phyloP scores from a whole-genome alignment of 2,329 filamentous ascomycete species.

The Penicillium expansum region DNA sequence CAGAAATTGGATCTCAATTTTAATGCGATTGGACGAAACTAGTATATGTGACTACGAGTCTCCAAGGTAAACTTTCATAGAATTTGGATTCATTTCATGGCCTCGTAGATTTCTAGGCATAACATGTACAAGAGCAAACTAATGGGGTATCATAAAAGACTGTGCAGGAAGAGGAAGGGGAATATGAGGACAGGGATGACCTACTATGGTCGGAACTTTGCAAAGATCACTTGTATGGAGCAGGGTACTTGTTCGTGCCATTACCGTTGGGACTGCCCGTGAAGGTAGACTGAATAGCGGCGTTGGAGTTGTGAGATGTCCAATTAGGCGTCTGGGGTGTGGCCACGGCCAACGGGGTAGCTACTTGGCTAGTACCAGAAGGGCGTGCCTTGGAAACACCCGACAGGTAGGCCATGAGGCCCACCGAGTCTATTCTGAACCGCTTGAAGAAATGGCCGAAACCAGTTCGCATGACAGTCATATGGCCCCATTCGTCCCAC shows the following conservation, averaged over 20 bases:
- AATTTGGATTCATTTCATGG: background rate
- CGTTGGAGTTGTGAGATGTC: background rate
- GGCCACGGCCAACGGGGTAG: background rate
- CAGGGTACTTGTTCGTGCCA: background rate
- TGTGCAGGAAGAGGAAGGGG: background rate
- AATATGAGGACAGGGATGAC: background rate
- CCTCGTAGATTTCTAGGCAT: background rate
- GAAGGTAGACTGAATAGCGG: background rate
- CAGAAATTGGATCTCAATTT: background rate
- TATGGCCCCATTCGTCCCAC: slow-evolving; percentile 19
- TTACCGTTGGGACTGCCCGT: background rate
- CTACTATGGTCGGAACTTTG: background rate
- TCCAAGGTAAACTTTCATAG: no score
- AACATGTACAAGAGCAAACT: background rate
- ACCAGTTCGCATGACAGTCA: background rate
- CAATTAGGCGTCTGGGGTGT: background rate
- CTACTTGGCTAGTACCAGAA: background rate
- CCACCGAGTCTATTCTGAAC: background rate
- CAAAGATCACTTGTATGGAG: background rate
- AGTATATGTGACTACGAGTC: background rate
- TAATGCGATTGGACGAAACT: background rate
- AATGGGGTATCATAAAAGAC: background rate
- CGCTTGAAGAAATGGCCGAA: slow-evolving; percentile 1
- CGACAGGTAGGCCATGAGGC: background rate
- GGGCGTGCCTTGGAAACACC: background rate